phyloP scores from a whole-genome alignment of 305 asterid species.

The Galium porrigens region DNA sequence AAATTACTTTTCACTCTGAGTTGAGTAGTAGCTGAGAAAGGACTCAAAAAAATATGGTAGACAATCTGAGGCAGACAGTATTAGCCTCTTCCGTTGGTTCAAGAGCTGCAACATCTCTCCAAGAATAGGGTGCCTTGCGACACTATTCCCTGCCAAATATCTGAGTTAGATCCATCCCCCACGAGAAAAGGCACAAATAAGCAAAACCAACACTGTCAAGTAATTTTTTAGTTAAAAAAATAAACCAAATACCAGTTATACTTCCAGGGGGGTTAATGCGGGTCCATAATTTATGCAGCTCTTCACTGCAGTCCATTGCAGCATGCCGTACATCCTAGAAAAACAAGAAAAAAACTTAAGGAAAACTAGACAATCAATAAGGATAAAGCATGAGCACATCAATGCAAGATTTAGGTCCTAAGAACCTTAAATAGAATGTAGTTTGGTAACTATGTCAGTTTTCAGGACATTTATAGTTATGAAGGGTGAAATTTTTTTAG shows the following conservation, averaged over 20 bases:
- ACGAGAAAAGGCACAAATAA: slow-evolving; percentile 1
- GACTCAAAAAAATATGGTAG: no score
- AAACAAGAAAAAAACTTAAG: slow-evolving; percentile 4
- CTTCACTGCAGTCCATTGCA: slow-evolving; percentile 65
- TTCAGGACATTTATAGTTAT: not conserved
- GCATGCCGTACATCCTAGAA: slow-evolving; percentile 49
- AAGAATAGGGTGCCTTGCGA: slow-evolving; percentile 44
- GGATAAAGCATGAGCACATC: not conserved
- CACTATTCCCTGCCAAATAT: slow-evolving; percentile 40
- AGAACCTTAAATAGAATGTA: not conserved
- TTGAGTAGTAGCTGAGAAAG: no score
- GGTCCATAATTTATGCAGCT: slow-evolving; percentile 34
- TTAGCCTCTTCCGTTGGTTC: slow-evolving; percentile 59
- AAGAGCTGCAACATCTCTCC: slow-evolving; percentile 55
- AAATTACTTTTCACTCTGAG: no score
- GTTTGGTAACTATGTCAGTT: not conserved
- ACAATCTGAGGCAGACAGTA: slow-evolving; percentile 40
- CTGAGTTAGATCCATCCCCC: slow-evolving; percentile 19
- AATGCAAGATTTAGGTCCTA: no score
- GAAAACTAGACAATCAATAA: not conserved
- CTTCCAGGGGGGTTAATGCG: slow-evolving; percentile 22
- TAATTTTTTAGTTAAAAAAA: not conserved
- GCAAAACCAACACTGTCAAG: slow-evolving; percentile 8
- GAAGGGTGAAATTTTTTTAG: not conserved
- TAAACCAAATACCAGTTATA: slow-evolving; percentile 33